Evolutionary conservation across 2,329 filamentous ascomycete species (phyloP).

Genomic region (Paracoccidioides brasiliensis): DNA sequence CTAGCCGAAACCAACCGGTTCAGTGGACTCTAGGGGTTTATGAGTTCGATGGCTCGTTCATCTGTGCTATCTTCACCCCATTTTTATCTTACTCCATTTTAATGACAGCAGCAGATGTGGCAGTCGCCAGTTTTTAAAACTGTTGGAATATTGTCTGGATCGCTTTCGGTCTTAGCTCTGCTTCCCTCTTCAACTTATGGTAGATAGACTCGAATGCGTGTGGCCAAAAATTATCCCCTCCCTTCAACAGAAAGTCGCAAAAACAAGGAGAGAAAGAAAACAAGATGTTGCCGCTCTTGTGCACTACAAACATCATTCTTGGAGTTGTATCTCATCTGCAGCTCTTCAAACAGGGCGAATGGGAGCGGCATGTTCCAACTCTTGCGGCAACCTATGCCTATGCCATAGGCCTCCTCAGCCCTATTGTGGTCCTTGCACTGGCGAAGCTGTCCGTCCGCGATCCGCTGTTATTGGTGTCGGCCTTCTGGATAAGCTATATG

Average conservation of each 20-base stretch:
- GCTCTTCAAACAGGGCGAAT: not conserved
- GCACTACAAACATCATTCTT: not conserved
- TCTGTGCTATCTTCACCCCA: no score
- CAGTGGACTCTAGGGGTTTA: no score
- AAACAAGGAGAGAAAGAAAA: not conserved
- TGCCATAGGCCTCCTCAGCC: not conserved
- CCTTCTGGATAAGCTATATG: constrained; percentile 1
- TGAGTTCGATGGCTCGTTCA: no score
- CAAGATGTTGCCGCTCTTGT: not conserved
- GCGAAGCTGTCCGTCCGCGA: not conserved
- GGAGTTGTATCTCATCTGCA: not conserved
- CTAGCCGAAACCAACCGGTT: no score
- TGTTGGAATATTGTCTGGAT: no score
- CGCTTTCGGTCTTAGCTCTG: no score
- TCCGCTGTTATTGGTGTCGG: not conserved
- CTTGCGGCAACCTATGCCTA: not conserved
- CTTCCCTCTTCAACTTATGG: no score
- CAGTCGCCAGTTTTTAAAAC: no score
- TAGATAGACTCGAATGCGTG: no score
- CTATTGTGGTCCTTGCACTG: not conserved
- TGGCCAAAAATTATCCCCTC: no score
- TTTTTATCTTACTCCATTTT: no score
- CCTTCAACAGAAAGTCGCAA: not conserved
- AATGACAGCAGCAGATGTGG: no score
- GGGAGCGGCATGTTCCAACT: not conserved